Evolutionary conservation across 768 basidiomycete species (phyloP).

Genomic region (Tricholoma furcatifolium): DNA sequence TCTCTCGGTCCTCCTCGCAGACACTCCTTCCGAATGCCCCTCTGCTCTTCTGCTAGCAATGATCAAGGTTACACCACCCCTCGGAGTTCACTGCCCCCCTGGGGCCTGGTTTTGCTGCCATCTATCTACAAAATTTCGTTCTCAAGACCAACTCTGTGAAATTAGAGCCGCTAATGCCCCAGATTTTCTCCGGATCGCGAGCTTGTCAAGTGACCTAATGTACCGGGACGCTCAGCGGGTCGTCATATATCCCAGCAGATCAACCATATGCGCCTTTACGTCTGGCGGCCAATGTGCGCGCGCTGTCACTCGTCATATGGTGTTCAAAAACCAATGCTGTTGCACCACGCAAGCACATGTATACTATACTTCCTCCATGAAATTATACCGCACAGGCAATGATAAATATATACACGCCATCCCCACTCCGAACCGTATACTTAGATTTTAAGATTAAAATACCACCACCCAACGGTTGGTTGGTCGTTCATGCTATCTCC

Average conservation of each 20-base stretch:
- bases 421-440: not conserved
- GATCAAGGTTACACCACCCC: not conserved
- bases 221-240: not conserved
- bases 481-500: conserved; percentile 63
- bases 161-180: conserved; percentile 1
- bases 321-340: not conserved
- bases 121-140: not conserved
- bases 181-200: conserved; percentile 10
- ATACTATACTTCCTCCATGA: not conserved
- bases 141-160: not conserved
- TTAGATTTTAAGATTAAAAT: not conserved
- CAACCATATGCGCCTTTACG: not conserved
- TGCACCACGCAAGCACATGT: not conserved
- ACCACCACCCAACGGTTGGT: not conserved
- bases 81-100: not conserved
- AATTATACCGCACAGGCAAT: not conserved
- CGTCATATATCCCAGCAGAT: conserved; percentile 1
- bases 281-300: not conserved
- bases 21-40: not conserved
- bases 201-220: conserved; percentile 9
- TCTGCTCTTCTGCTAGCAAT: not conserved
- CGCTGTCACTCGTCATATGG: not conserved
- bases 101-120: not conserved
- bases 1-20: not conserved
- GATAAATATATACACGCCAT: conserved; percentile 7